These are phyloP conservation scores for Colletotrichum sp. DNA, from an alignment of 2,329 filamentous ascomycete species.

Conservation along the genomic window DNA sequence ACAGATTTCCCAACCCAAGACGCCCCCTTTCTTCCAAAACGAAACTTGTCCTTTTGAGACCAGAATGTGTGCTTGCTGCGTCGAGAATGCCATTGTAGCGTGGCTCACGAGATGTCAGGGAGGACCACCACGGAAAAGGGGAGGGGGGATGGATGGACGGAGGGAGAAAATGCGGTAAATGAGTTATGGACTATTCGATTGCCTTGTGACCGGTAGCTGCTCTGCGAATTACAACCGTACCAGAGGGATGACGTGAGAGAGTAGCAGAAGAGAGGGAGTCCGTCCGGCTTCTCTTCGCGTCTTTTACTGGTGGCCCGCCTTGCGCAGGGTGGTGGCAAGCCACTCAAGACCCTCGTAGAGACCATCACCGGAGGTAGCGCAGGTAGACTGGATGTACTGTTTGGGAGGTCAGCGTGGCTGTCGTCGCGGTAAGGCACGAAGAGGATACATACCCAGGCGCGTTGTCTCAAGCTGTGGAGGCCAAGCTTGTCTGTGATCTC, in stretches of 20 bases:
- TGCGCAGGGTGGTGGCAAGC: conserved; percentile 83
- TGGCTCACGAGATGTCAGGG: conserved; percentile 22
- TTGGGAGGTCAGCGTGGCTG: conserved; percentile 17
- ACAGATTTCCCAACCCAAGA: conserved; percentile 36
- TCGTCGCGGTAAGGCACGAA: neutral
- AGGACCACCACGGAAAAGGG: conserved; percentile 20
- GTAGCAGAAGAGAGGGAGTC: conserved; percentile 37
- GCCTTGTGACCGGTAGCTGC: conserved; percentile 53
- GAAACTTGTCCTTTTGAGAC: conserved; percentile 32
- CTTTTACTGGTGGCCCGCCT: conserved; percentile 70
- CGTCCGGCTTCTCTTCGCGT: conserved; percentile 32
- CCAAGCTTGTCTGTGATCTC: conserved; percentile 99
- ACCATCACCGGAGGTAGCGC: conserved; percentile 98
- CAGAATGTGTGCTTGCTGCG: conserved; percentile 21
- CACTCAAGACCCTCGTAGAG: conserved; percentile 98
- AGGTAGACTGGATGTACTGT: conserved; percentile 99
- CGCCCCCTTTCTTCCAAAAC: conserved; percentile 34
- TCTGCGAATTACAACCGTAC: conserved; percentile 65
- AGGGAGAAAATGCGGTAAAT: conserved; percentile 29
- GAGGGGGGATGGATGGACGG: conserved; percentile 13
- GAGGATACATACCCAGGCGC: conserved; percentile 84
- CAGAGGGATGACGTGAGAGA: conserved; percentile 48
- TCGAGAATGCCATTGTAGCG: conserved; percentile 19
- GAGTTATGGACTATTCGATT: conserved; percentile 60
- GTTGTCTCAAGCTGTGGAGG: conserved; percentile 97